Base-by-base conservation (phyloP, 208 protist species). In the Leishmania turanica region DNA sequence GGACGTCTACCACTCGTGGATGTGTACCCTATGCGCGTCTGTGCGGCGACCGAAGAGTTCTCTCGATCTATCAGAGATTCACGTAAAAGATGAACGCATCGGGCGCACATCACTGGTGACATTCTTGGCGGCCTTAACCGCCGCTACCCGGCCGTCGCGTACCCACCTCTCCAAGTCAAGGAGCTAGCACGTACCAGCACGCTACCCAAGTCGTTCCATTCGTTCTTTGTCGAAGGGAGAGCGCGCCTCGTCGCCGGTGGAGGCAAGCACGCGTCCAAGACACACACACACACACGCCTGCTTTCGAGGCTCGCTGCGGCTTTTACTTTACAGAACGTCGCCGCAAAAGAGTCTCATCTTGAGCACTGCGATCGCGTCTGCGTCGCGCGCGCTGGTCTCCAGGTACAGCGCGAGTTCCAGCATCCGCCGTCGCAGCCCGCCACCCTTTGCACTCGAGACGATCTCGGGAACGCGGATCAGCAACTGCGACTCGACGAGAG, bases 291-390 rank as follows among this genome's bases (percentile, higher is more conserved):
- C 51, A 15, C 34, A 31, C 51, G n/a, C 24, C 15, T 21, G 27
- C 6, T 34, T 54, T 27, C 31, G 24, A 37, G n/a, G 47, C 11
- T 53, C 69, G 19, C 21, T 1, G 15, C 1, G 31, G 51, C 68
- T 62, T 45, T n/a, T 13, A 47, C 74, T 19, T 65, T 56, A 77
- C 5, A 74, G 17, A 56, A 74, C 62, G 8, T 71, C 77, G 1
- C 62, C 54, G 64, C 70, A 85, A 13, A 85, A 70, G 24, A 85
- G 77, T 47, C 53, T 42, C n/a, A 78, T 71, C 42, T 81, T 85
- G 24, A 85, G 34, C 42, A 85, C 45, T 0, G 72, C 17, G 4
- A 40, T n/a, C 53, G 9, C 45, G 21, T 85, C 82, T 1, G 42
- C 31, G 21, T 64, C 19, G 31, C n/a, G 72, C 1, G 58, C 0